Evolutionary conservation across 305 asterid genomes (phyloP), one percentile per base, ranked within the genome.

Genomic region (Euphrasia arctica): DNA sequence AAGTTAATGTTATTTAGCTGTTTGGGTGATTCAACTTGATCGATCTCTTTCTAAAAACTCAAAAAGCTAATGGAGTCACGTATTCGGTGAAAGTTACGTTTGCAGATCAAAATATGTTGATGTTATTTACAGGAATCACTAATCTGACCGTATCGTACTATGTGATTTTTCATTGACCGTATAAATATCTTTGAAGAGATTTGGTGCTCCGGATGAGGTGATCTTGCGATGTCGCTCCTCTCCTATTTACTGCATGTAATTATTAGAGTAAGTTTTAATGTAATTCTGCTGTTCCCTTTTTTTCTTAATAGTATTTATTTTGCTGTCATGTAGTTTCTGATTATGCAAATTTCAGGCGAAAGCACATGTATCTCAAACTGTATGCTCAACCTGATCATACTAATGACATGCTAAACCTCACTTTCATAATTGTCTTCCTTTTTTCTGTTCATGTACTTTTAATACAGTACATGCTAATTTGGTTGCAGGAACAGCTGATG

Each of bases 401-500:
- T n/a, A 47, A 10, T 10, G 15, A 12, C 3, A 47, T 47, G 25
- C 50, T 41, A 43, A 39, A 39, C 45, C 11, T 39, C 67, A 34
- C 64, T 60, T 59, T 65, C 8, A 69, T 13, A 66, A 63, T 56
- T 42, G 58, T 48, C 67, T 74, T 58, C 9, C 4, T 70, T 54
- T 45, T 74, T 39, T 7, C 43, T 39, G 43, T 7, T 39, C 10
- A 7, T 39, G 43, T 7, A 39, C 43, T 39, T 7, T 39, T 25
- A 25, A 25, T 25, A 25, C 27, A 1, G 9, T 39, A 7, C 43
- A 39, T 7, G 9, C 11, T 47, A 12, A 13, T 45, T 5, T 12
- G 1, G 1, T 45, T 59, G 65, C 83, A 80, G 82, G 80, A 74
- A 86, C 79, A 71, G 76, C 65, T 79, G 80, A 76, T 63, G 50